These are phyloP conservation scores for Candida mattraensis DNA, from an alignment of 805 yeast genomes.

Conservation along the genomic window DNA sequence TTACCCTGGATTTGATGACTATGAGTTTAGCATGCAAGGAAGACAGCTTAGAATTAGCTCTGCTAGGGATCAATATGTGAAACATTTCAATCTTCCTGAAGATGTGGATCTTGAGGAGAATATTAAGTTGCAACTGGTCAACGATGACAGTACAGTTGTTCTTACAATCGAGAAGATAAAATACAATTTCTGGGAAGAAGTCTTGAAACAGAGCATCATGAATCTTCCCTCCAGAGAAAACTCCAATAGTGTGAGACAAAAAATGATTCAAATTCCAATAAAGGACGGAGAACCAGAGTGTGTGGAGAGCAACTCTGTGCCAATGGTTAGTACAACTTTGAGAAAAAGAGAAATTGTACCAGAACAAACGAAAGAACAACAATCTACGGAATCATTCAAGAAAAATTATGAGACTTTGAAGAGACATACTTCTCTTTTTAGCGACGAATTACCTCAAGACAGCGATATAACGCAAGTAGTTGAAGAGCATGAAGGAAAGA, in stretches of 20 bases:
- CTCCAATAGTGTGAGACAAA: no score
- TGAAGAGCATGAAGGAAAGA: constrained; percentile 5
- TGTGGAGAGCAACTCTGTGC: no score
- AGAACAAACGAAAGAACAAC: no score
- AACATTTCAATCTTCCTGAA: constrained; percentile 24
- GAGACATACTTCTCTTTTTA: constrained; percentile 27
- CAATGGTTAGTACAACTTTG: not conserved
- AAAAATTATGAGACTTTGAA: constrained; percentile 29
- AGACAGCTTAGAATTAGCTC: constrained; percentile 23
- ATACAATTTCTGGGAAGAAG: constrained; percentile 1
- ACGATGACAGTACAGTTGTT: no score
- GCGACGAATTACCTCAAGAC: constrained; percentile 15
- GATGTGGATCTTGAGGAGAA: constrained; percentile 22
- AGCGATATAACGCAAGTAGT: constrained; percentile 6
- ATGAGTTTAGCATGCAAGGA: constrained; percentile 23
- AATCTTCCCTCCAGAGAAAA: no score
- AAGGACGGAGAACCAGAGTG: constrained; percentile 1
- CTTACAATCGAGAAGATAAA: constrained; percentile 4
- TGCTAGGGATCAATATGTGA: constrained; percentile 20
- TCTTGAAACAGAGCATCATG: no score
- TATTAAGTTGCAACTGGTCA: constrained; percentile 16
- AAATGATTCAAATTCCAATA: constrained; percentile 12
- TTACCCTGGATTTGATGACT: constrained; percentile 22
- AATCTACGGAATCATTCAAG: no score
- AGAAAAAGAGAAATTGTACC: not conserved